Base-by-base conservation (phyloP, 176 grass and related monocot genomes). In the Carex parvula region DNA sequence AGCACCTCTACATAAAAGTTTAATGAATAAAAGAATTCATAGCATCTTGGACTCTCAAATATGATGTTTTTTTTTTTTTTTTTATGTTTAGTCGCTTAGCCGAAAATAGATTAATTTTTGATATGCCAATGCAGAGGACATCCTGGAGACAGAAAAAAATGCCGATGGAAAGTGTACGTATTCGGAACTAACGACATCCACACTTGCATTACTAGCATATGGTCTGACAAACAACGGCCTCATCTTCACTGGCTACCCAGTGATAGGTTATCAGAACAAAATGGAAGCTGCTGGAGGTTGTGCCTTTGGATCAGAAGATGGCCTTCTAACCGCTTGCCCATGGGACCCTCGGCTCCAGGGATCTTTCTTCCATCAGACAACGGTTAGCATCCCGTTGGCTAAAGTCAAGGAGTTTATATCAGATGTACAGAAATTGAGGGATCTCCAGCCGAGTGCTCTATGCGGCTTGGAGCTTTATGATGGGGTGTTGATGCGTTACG, bases 401-500 rank as follows among this genome's bases (percentile, higher is more conserved):
- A 73, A 8, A 16, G 72, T 83, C 14, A 37, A 60, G 8, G 87
- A 75, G 2, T 94, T 94, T 75, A 71, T 94, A 80, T 53, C 55
- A 41, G 87, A 91, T 44, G 81, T 94, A 41, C 87, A 94, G 71
- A 82, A 69, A 65, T 83, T 94, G 52, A 86, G 92, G 6, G 92
- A 94, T 81, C 76, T 87, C 26, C 66, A 86, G 22, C 79, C 89
- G 0, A 20, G 15, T 42, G 71, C 87, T 12, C 89, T 94, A 22
- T 94, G 89, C 48, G 83, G 85, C 50, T 18, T 90, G 16, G 92
- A 94, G 85, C 85, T 94, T 33, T 94, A 89, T 39, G 8, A 69
- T 12, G 92, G 87, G 18, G 76, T 94, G 61, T 70, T 86, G 52
- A 78, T 91, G 79, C 87, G 89, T 12, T 94, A 91, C 60, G 8